Conservation (phyloP, 345 rosid species). For the Syzygium jambos region DNA sequence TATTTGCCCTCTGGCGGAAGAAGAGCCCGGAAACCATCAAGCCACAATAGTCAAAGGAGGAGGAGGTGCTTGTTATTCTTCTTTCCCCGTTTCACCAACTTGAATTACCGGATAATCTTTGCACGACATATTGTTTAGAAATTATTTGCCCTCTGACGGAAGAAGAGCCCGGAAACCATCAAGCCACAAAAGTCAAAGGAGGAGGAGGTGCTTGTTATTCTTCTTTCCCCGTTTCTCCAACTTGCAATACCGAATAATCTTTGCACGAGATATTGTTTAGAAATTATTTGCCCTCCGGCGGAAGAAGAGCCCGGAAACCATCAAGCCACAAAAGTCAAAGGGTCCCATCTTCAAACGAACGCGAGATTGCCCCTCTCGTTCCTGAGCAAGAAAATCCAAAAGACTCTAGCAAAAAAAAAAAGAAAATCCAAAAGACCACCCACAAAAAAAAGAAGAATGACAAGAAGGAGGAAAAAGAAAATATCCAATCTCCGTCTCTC, state of each 20-base stretch:
- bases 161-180: background rate
- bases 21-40: background rate
- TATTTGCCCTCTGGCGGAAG: background rate
- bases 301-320: background rate
- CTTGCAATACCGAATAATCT: background rate
- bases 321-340: background rate
- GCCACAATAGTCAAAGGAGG: background rate
- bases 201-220: background rate
- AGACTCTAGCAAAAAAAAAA: too few species aligned
- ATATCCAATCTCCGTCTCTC: too few species aligned
- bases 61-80: background rate
- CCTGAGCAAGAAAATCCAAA: too few species aligned
- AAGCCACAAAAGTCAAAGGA: background rate
- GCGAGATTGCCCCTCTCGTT: too few species aligned
- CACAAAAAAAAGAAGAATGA: too few species aligned
- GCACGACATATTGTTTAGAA: too few species aligned
- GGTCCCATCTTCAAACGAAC: background rate
- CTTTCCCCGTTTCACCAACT: background rate
- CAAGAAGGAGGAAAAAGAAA: too few species aligned
- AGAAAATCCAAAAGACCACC: too few species aligned
- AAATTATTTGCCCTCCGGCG: background rate
- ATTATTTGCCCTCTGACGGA: background rate
- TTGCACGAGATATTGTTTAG: too few species aligned
- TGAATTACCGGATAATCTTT: background rate
- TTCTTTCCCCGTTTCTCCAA: background rate